Conservation (phyloP, 2,329 filamentous ascomycete genomes). For the Fusarium siculi region DNA sequence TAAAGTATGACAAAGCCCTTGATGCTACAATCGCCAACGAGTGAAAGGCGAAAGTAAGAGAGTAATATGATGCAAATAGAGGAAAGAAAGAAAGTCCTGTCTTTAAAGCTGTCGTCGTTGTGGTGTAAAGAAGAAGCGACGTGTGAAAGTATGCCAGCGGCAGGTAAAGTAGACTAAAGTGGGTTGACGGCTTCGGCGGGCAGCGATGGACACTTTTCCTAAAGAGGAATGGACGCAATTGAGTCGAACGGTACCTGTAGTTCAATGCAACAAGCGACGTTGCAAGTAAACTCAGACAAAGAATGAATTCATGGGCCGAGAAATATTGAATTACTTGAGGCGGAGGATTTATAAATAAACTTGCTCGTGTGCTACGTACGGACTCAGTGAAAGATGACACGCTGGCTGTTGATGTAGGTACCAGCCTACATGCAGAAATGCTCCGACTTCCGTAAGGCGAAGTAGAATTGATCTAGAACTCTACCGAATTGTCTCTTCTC, state of each 20-base stretch:
- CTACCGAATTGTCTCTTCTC: slow-evolving; percentile 5
- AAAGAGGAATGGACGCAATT: slow-evolving; percentile 6
- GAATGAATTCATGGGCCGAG: neutral
- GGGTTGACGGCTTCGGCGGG: slow-evolving; percentile 38
- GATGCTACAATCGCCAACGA: slow-evolving; percentile 14
- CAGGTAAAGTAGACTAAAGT: slow-evolving; percentile 36
- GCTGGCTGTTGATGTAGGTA: slow-evolving; percentile 36
- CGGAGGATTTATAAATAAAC: slow-evolving; percentile 8
- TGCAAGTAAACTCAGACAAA: neutral
- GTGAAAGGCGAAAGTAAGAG: slow-evolving; percentile 16
- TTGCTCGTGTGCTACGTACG: slow-evolving; percentile 3
- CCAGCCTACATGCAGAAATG: neutral
- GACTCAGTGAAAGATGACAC: slow-evolving; percentile 39
- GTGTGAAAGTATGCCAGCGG: slow-evolving; percentile 32
- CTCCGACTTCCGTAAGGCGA: slow-evolving; percentile 34
- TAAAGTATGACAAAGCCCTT: neutral
- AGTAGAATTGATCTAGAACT: slow-evolving; percentile 24
- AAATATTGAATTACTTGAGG: neutral
- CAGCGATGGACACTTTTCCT: slow-evolving; percentile 32
- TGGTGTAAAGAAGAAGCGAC: slow-evolving; percentile 36
- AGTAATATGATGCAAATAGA: neutral
- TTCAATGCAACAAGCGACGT: slow-evolving; percentile 4
- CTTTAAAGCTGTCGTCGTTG: neutral
- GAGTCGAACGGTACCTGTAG: slow-evolving; percentile 30
- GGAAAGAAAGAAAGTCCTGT: neutral